Evolutionary conservation across 2,329 filamentous ascomycete species (phyloP).

Genomic region (Domatiomyces globalis): DNA sequence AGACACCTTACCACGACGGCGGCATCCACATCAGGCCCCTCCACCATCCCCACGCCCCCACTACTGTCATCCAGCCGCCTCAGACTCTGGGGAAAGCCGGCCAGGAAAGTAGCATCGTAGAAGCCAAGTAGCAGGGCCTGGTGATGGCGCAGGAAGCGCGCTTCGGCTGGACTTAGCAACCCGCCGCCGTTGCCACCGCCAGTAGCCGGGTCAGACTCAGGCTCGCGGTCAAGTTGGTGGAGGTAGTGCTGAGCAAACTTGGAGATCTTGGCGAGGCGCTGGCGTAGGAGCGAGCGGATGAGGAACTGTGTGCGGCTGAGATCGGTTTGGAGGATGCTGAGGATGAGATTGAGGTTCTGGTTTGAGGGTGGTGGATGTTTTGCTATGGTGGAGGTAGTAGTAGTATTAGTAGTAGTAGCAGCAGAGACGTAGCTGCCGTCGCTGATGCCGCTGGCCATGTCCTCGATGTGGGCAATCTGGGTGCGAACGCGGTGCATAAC

Average conservation of each 20-base stretch:
- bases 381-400: constrained; percentile 9
- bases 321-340: constrained; percentile 94
- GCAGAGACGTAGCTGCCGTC: constrained; percentile 28
- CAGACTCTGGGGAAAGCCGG: constrained; percentile 61
- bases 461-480: constrained; percentile 54
- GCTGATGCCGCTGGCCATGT: constrained; percentile 32
- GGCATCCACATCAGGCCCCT: constrained; percentile 64
- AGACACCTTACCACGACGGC: constrained; percentile 67
- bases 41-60: constrained; percentile 84
- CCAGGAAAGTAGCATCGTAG: constrained; percentile 73
- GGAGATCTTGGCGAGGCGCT: constrained; percentile 63
- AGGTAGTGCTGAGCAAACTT: constrained; percentile 38
- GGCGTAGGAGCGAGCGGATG: constrained; percentile 65
- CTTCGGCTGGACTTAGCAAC: constrained; percentile 61
- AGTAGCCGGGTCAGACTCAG: constrained; percentile 21
- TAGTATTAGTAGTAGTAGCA: constrained; percentile 18
- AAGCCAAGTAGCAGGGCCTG: constrained; percentile 72
- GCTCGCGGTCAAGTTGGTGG: constrained; percentile 17
- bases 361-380: constrained; percentile 68
- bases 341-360: constrained; percentile 76
- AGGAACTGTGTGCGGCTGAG: constrained; percentile 89
- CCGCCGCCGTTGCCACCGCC: constrained; percentile 31
- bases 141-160: constrained; percentile 70
- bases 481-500: constrained; percentile 55
- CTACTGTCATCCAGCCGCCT: constrained; percentile 74